Conservation (phyloP, 2,329 filamentous ascomycete genomes). For the Apiospora hydei region DNA sequence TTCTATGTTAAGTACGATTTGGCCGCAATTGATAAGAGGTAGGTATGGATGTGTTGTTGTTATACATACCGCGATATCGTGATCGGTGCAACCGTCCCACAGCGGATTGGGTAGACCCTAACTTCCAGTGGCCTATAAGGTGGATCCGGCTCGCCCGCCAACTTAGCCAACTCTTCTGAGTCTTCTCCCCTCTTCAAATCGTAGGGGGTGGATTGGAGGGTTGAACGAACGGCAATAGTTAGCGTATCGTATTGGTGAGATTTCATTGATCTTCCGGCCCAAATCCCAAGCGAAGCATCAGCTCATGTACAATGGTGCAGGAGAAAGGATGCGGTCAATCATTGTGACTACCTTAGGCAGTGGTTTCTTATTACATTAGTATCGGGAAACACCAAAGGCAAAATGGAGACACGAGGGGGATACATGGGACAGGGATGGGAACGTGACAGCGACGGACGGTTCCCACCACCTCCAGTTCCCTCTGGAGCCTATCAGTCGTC, state of each 20-base stretch:
- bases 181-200: constrained; percentile 1
- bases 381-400: constrained; percentile 21
- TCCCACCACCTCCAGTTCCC: constrained; percentile 32
- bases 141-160: constrained; percentile 4
- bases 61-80: constrained; percentile 2
- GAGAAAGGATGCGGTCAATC: background rate
- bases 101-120: background rate
- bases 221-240: constrained; percentile 14
- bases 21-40: background rate
- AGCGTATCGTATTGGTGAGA: constrained; percentile 16
- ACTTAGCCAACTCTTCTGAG: background rate
- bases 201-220: background rate
- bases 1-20: no score
- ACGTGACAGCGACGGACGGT: constrained; percentile 2
- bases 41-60: background rate
- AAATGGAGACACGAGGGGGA: constrained; percentile 22
- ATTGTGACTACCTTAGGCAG: background rate
- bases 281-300: background rate
- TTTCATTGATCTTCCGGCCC: background rate
- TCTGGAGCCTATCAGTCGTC: constrained; percentile 13
- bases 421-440: constrained; percentile 18
- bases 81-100: constrained; percentile 15
- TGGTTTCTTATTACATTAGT: constrained; percentile 17
- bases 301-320: background rate
- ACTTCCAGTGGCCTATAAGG: constrained; percentile 19